Evolutionary conservation across 2,329 filamentous ascomycete genomes (phyloP).

Genomic region (Cercospora zeina): DNA sequence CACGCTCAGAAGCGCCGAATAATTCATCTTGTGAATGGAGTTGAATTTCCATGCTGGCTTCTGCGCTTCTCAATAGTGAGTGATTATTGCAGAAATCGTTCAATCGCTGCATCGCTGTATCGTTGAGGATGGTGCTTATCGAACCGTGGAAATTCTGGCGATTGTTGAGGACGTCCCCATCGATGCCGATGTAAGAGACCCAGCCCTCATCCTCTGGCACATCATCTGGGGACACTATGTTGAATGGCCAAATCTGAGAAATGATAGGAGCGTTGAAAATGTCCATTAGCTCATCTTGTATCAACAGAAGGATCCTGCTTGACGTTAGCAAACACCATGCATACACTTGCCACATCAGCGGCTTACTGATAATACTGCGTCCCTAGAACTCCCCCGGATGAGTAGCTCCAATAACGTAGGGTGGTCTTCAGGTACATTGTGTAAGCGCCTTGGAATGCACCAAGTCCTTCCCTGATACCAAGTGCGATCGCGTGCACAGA

Average conservation of each 20-base stretch:
- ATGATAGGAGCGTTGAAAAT: background rate
- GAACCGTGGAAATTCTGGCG: background rate
- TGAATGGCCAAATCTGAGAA: conserved; percentile 11
- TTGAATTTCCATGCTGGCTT: conserved; percentile 4
- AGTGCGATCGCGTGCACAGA: background rate
- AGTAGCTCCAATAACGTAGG: conserved; percentile 7
- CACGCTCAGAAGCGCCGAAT: background rate
- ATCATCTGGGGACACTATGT: background rate
- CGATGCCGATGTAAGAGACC: conserved; percentile 9
- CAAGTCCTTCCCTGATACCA: background rate
- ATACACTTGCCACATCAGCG: background rate
- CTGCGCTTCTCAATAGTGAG: background rate
- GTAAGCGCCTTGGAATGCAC: conserved; percentile 1
- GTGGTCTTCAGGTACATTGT: conserved; percentile 5
- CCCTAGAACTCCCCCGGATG: background rate
- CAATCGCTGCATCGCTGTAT: background rate
- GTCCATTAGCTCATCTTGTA: background rate
- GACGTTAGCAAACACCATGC: background rate
- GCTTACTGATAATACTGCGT: conserved; percentile 2
- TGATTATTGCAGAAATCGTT: background rate
- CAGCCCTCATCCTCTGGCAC: conserved; percentile 12
- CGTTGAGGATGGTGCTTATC: background rate
- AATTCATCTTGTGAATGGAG: conserved; percentile 2
- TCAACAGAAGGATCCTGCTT: background rate
- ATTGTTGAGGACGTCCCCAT: background rate